Evolutionary conservation across 2,329 filamentous ascomycete genomes (phyloP).

Genomic region (Aspergillus sp.): DNA sequence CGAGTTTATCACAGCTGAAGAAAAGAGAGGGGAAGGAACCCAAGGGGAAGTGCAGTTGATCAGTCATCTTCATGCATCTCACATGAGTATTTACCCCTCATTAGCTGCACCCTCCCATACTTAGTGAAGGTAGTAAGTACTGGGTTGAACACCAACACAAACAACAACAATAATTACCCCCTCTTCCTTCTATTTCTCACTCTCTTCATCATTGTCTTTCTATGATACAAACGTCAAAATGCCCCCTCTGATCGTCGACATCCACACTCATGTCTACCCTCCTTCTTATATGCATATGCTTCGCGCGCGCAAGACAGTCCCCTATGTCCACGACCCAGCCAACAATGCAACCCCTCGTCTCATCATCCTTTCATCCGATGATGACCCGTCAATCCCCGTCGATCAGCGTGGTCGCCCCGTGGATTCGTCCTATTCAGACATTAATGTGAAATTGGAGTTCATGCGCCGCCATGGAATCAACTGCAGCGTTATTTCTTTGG

Average conservation of each 20-base stretch:
- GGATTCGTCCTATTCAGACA: constrained; percentile 78
- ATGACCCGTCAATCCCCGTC: constrained; percentile 42
- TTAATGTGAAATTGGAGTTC: constrained; percentile 77
- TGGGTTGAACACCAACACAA: not conserved
- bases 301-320: constrained; percentile 51
- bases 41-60: not conserved
- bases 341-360: constrained; percentile 41
- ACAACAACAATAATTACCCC: not conserved
- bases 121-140: not conserved
- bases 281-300: constrained; percentile 61
- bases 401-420: constrained; percentile 72
- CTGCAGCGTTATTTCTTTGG: constrained; percentile 81
- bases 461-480: constrained; percentile 84
- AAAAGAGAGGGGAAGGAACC: not conserved
- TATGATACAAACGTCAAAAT: constrained; percentile 19
- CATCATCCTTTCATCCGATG: constrained; percentile 51
- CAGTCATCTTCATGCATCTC: constrained; percentile 5
- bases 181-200: not conserved
- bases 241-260: constrained; percentile 54
- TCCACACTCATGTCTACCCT: constrained; percentile 67
- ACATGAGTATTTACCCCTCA: constrained; percentile 4
- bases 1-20: not conserved
- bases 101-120: not conserved
- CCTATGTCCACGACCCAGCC: constrained; percentile 47
- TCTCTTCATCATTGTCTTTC: constrained; percentile 6